Percentiles rank a stretch among this genome's conserved stretches.
Evolutionary conservation across 2,329 filamentous ascomycete genomes (phyloP).

Genomic region (Penicillium verrucosum): DNA sequence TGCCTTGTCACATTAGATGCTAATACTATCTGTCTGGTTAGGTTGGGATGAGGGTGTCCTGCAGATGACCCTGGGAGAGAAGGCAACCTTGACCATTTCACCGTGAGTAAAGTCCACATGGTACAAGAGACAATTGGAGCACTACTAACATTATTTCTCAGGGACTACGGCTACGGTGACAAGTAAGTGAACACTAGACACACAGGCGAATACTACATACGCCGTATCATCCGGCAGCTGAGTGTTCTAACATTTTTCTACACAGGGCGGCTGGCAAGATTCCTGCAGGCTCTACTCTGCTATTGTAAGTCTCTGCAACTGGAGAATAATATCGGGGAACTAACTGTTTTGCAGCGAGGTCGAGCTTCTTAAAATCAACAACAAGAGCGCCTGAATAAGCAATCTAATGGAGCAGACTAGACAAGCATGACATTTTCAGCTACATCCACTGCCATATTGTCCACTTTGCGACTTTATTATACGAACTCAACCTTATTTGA

Average conservation of each 20-base stretch:
- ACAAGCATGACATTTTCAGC: background rate
- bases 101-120: constrained; percentile 50
- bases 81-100: constrained; percentile 76
- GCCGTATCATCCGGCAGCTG: background rate
- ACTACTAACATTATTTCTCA: constrained; percentile 5
- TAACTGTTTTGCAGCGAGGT: constrained; percentile 55
- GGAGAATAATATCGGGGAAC: background rate
- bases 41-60: constrained; percentile 81
- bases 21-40: constrained; percentile 4
- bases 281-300: constrained; percentile 66
- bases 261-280: constrained; percentile 47
- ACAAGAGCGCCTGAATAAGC: constrained; percentile 42
- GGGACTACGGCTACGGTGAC: constrained; percentile 37
- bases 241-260: constrained; percentile 7
- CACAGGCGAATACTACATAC: background rate
- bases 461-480: background rate
- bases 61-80: constrained; percentile 85
- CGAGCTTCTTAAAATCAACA: constrained; percentile 63
- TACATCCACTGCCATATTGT: background rate
- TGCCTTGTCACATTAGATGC: background rate
- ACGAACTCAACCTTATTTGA: background rate
- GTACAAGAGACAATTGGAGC: background rate
- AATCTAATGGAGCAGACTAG: background rate
- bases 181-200: constrained; percentile 29
- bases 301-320: constrained; percentile 65